Evolutionary conservation across 768 basidiomycete genomes (phyloP).

Genomic region (Mycena rosella): DNA sequence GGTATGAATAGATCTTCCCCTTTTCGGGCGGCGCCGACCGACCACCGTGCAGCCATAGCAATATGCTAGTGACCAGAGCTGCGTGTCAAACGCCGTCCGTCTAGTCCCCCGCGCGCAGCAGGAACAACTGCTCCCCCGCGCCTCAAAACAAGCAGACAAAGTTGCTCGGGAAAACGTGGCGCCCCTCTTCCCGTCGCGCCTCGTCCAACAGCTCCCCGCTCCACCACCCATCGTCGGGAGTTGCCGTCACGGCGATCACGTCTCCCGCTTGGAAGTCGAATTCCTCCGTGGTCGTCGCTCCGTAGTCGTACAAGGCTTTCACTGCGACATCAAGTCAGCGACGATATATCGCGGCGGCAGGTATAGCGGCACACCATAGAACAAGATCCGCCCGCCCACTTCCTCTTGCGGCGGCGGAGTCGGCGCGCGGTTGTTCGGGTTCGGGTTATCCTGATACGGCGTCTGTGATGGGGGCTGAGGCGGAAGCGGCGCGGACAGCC

Average conservation of each 20-base stretch:
- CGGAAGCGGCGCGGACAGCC: constrained; percentile 32
- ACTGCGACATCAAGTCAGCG: constrained; percentile 59
- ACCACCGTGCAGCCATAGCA: neutral
- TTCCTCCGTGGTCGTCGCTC: constrained; percentile 88
- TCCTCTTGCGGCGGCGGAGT: constrained; percentile 61
- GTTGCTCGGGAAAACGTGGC: constrained; percentile 90
- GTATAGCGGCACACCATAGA: constrained; percentile 77
- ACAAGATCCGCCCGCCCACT: constrained; percentile 79
- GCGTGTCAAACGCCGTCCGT: neutral
- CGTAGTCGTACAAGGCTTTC: constrained; percentile 92
- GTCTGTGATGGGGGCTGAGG: constrained; percentile 26
- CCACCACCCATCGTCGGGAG: constrained; percentile 99
- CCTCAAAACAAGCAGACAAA: constrained; percentile 83
- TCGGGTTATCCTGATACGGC: constrained; percentile 30
- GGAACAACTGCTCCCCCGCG: neutral
- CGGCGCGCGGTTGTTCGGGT: constrained; percentile 29
- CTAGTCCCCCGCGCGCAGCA: too few relatives aligned
- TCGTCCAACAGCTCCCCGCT: constrained; percentile 88
- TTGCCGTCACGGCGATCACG: constrained; percentile 94
- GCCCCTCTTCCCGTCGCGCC: constrained; percentile 75
- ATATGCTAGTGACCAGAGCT: too few relatives aligned
- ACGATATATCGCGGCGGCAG: constrained; percentile 7
- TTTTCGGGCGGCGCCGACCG: neutral
- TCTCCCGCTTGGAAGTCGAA: constrained; percentile 97
- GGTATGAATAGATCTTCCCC: constrained; percentile 13